These are phyloP conservation scores for Acer campestre DNA, from an alignment of 345 rosid species.

Conservation along the genomic window DNA sequence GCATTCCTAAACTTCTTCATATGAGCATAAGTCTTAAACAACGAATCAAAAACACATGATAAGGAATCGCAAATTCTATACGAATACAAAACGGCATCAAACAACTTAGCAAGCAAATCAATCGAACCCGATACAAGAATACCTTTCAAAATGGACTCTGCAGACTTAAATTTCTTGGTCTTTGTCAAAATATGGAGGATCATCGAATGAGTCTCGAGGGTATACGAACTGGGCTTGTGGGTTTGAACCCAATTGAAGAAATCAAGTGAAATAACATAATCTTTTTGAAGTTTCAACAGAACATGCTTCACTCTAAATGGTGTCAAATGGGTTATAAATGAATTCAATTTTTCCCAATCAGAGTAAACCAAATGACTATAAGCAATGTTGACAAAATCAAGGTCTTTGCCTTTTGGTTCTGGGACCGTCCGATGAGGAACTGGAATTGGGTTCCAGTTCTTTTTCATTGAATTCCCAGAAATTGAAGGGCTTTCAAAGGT, in stretches of 20 bases:
- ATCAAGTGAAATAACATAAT: conserved; percentile 67
- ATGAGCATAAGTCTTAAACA: conserved; percentile 70
- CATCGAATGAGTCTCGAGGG: conserved; percentile 61
- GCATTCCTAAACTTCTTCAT: conserved; percentile 75
- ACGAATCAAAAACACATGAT: conserved; percentile 66
- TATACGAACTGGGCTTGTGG: conserved; percentile 44
- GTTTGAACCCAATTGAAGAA: conserved; percentile 69
- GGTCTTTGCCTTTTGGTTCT: conserved; percentile 73
- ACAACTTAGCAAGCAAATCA: conserved; percentile 58
- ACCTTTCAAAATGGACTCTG: conserved; percentile 60
- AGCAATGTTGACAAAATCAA: conserved; percentile 77
- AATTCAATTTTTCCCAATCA: conserved; percentile 68
- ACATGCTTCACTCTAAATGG: conserved; percentile 62
- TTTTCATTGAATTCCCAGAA: conserved; percentile 24
- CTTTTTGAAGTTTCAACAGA: conserved; percentile 61
- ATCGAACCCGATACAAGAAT: conserved; percentile 24
- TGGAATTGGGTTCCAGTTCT: conserved; percentile 46
- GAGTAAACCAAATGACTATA: conserved; percentile 83
- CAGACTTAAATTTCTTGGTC: conserved; percentile 67
- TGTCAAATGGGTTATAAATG: conserved; percentile 43
- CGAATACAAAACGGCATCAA: conserved; percentile 58
- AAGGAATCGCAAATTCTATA: conserved; percentile 78
- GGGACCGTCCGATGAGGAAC: conserved; percentile 67
- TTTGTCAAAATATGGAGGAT: conserved; percentile 72
- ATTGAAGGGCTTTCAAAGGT: conserved; percentile 12